Base-by-base conservation (phyloP, 2,329 filamentous ascomycete species). In the Pseudogymnoascus sp. region DNA sequence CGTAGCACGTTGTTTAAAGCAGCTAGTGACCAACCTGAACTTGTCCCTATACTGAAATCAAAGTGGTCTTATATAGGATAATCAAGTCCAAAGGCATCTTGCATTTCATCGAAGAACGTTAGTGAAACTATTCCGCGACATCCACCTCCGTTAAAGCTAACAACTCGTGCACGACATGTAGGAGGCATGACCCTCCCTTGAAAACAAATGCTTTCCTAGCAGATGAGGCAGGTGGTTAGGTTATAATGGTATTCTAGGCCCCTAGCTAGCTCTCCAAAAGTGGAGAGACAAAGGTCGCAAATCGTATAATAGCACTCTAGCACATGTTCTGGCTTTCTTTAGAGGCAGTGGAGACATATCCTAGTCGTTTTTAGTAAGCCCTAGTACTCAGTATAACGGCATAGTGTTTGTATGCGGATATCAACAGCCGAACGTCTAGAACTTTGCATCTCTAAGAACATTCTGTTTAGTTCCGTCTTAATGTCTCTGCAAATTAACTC, bases 81-180 rank as follows among this genome's bases (percentile, higher is more conserved):
- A 16, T 25, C 44, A 12, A 66, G 59, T 28, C 64, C 64, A 21
- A 71, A 60, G 3, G 60, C 62, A 8, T 69, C 56, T 62, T 69
- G 62, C 7, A 73, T 18, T 23, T 65, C 59, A 23, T 66, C 40
- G 11, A 73, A 60, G 38, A 69, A 67, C 31, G 60, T 60, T 18
- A 73, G 60, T 12, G 68, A 65, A 2, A 71, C 60, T n/a, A 73
- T 67, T 10, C 67, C 70, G 23, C 66, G 64, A 3, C 65, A 68
- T 37, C 71, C 68, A 31, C 74, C 74, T 11, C 73, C 73, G 68
- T 78, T 74, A 63, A 78, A 68, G 62, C 70, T 70, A 7, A 77
- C 64, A 16, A 76, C 65, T 35, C 73, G 63, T 11, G 74, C 63
- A 12, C 72, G 68, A 31, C 71, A 69, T 5, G 74, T 76, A 8